These are phyloP conservation scores for Colletotrichum navitas DNA, from an alignment of 2,329 filamentous ascomycete species.

Conservation along the genomic window DNA sequence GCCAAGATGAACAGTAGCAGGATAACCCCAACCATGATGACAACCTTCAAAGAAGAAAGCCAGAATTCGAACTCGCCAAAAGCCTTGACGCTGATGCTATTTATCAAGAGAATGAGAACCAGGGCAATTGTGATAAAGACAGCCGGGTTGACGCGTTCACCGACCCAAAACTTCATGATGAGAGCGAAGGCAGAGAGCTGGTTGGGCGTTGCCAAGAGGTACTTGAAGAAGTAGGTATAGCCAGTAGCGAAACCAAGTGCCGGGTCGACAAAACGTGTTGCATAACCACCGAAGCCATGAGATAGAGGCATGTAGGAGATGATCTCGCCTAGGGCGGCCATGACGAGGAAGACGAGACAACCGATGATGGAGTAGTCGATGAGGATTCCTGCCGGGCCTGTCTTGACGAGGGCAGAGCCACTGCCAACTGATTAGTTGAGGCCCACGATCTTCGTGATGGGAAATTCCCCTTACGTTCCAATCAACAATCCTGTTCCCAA, in stretches of 20 bases:
- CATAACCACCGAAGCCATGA: constrained; percentile 72
- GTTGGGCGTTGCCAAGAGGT: constrained; percentile 49
- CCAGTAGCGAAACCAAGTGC: constrained; percentile 34
- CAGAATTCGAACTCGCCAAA: constrained; percentile 55
- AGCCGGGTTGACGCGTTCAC: constrained; percentile 30
- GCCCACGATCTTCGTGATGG: background rate
- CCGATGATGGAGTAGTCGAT: constrained; percentile 58
- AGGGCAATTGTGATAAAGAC: constrained; percentile 38
- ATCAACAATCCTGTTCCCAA: constrained; percentile 61
- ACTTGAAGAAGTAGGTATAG: constrained; percentile 38
- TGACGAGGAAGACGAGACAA: constrained; percentile 67
- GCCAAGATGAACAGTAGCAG: constrained; percentile 54
- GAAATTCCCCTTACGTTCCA: constrained; percentile 51
- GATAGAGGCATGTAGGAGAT: constrained; percentile 48
- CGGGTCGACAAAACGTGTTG: constrained; percentile 70
- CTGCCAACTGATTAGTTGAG: background rate
- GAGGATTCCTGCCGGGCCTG: constrained; percentile 57
- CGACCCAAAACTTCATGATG: constrained; percentile 39
- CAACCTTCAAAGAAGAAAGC: constrained; percentile 59
- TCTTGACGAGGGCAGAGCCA: constrained; percentile 61
- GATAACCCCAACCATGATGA: constrained; percentile 58
- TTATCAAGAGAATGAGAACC: constrained; percentile 54
- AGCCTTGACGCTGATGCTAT: constrained; percentile 59
- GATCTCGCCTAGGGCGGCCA: constrained; percentile 58
- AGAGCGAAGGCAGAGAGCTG: constrained; percentile 56